Evolutionary conservation across 352 stramenopile genomes (phyloP), one percentile per base, ranked within the genome.

Genomic region (Phytophthora macrochlamydospora): DNA sequence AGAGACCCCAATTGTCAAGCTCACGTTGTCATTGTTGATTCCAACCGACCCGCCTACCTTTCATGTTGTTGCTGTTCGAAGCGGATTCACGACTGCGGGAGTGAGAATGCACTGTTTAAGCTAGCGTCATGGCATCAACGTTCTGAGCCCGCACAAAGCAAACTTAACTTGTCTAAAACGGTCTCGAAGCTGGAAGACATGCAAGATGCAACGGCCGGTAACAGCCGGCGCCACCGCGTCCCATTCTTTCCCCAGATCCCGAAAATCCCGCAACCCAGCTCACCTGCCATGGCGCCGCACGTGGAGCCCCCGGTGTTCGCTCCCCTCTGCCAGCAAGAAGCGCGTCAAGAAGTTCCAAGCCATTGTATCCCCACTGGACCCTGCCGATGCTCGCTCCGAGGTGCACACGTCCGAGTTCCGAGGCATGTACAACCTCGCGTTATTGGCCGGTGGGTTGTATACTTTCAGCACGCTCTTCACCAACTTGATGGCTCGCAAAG

Each of bases 381-480:
- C 81, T 4, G 83, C 85, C 5, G 85, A 93, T 65, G 53, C 66
- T 40, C 85, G 81, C 53, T 88, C 79, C 1, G 78, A 74, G n/a
- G 80, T 93, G 33, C 80, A 92, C 75, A 81, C 73, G 67, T 91
- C 81, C 69, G 81, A 92, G 62, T 93, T 93, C 53, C 81, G 83
- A 14, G 83, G 82, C 4, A 77, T 91, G 59, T 93, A 91, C 81
- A 91, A 93, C 67, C 54, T 93, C 29, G 81, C 83, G 30, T 83
- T 91, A 64, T 78, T 93, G 59, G 60, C 76, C 9, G 79, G 77
- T 28, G 76, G 59, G 49, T 66, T 93, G 33, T 93, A 91, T 79
- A 77, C 81, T 24, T 73, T 91, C 53, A 85, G 68, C 45, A 81
- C 83, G 45, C 75, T 79, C 45, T 73, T 90, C 40, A 79, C 68